Base-by-base conservation (phyloP, 129 eudicot species). In the Saussurea involucrata region DNA sequence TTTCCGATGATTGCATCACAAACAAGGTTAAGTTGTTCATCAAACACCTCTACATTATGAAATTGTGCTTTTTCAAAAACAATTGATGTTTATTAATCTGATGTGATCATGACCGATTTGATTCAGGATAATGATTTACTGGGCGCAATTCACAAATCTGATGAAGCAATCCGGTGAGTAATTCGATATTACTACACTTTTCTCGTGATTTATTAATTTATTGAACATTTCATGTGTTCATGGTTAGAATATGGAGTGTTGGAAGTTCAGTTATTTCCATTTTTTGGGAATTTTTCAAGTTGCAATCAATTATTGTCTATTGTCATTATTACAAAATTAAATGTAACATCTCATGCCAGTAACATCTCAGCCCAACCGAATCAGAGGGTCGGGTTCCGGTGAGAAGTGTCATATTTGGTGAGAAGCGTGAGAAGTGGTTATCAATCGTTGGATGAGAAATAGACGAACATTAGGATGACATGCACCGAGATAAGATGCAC, bases 121-220 rank as follows among this genome's bases (percentile, higher is more conserved):
- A 3, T 74, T 80, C 79, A 86, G 86, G 81, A 85, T 17, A 78
- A 74, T 66, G 89, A 79, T 53, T 34, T 88, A 53, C 24, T 87
- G 40, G 84, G 81, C 68, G 85, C 85, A 74, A 74, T 88, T 78
- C 90, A 86, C 68, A 84, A 73, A 78, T 84, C 89, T 20, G 83
- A 88, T 44, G 83, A 86, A 84, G 93, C 91, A 8, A 90, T 88
- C 40, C 73, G 86, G 93, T 90, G 84, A 86, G 77, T 88, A 63
- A 5, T 44, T 80, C 8, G 27, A 46, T 46, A 15, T 33, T 66
- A 21, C 22, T 27, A 65, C 27, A 27, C 24, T 76, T n/a, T 8
- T 9, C 27, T 22, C 12, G n/a, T 34, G 8, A 78, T 24, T 8
- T 31, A 53, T 17, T 22, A 53, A 53, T 53, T 53, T 53, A 53